Evolutionary conservation across 140 eudicot species (phyloP).

Genomic region (Artemisia princeps): DNA sequence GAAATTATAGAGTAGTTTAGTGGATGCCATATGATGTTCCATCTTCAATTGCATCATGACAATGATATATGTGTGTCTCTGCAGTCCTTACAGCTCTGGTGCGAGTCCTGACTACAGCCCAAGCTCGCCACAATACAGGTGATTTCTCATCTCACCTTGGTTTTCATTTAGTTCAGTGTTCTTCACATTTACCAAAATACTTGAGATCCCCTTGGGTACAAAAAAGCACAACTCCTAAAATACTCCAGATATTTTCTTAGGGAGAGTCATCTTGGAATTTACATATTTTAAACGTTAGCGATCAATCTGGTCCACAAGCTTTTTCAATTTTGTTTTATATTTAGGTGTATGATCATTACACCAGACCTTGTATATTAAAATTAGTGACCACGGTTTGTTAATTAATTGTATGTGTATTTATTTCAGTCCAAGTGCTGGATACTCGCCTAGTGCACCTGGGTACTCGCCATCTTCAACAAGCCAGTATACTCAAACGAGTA

Average conservation of each 20-base stretch:
- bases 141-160: not conserved
- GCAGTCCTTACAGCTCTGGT: slow-evolving; percentile 75
- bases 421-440: slow-evolving; percentile 91
- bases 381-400: not conserved
- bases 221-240: too few species aligned
- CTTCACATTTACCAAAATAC: too few species aligned
- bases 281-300: too few species aligned
- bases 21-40: not conserved
- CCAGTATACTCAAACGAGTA: slow-evolving; percentile 62
- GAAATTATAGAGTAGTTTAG: too few species aligned
- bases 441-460: slow-evolving; percentile 96
- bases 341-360: too few species aligned
- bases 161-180: too few species aligned
- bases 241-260: too few species aligned
- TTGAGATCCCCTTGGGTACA: too few species aligned
- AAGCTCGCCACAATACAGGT: slow-evolving; percentile 92
- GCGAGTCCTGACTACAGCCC: slow-evolving; percentile 80
- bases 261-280: too few species aligned
- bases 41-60: not conserved
- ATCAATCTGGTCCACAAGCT: too few species aligned
- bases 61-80: slow-evolving; percentile 15
- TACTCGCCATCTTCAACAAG: slow-evolving; percentile 89
- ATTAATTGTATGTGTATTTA: not conserved
- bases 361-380: too few species aligned
- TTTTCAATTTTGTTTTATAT: too few species aligned